phyloP scores from a whole-genome alignment of 768 basidiomycete genomes.

The Mycena vulgaris region DNA sequence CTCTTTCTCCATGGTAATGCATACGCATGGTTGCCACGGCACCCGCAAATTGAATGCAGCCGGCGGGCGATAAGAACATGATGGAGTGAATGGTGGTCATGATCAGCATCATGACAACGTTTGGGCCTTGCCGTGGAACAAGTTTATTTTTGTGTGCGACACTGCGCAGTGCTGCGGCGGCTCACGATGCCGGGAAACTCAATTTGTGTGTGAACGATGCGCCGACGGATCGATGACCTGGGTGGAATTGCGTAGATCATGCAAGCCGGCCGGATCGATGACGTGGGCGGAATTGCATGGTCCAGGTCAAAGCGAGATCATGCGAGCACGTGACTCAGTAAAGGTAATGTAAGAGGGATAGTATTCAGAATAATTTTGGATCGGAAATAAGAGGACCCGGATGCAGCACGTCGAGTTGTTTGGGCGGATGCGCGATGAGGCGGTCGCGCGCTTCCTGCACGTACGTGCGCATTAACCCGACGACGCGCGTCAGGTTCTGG shows the following conservation, averaged over 20 bases:
- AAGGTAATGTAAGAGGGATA: background rate
- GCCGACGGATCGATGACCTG: too few relatives aligned
- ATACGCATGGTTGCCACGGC: background rate
- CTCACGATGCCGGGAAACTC: too few relatives aligned
- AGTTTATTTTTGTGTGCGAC: too few relatives aligned
- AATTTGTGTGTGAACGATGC: too few relatives aligned
- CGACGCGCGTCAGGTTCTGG: conserved; percentile 82
- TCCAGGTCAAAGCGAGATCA: too few relatives aligned
- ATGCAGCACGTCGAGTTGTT: conserved; percentile 35
- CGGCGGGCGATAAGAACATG: background rate
- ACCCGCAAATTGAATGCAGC: background rate
- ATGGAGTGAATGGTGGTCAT: too few relatives aligned
- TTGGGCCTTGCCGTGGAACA: too few relatives aligned
- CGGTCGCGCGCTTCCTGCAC: conserved; percentile 61
- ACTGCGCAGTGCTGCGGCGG: too few relatives aligned
- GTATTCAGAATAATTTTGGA: background rate
- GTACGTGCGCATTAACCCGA: conserved; percentile 77
- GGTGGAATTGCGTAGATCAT: too few relatives aligned
- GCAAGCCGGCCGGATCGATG: too few relatives aligned
- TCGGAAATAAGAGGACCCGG: background rate
- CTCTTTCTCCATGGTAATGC: background rate
- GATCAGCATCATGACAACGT: too few relatives aligned
- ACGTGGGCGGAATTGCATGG: too few relatives aligned
- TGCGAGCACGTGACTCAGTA: background rate
- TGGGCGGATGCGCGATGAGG: conserved; percentile 26